Percentiles rank a stretch among this genome's conserved stretches.
These are phyloP conservation scores for Pseudevernia furfuracea DNA, from an alignment of 495 filamentous ascomycete genomes.

Conservation along the genomic window DNA sequence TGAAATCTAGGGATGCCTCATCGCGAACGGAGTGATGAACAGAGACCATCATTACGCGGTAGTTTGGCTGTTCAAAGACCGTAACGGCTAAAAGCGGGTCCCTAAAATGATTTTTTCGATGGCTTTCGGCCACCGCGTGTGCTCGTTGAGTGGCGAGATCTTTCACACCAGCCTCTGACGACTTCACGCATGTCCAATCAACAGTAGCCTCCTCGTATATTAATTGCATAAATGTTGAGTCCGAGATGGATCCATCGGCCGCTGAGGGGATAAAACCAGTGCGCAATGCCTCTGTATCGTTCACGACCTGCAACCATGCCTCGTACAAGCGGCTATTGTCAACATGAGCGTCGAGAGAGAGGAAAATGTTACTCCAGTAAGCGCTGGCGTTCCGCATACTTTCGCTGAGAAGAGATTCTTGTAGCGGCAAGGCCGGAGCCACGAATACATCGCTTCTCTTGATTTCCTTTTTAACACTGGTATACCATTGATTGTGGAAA, in stretches of 20 bases:
- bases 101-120: conserved; percentile 27
- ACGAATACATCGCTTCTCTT: conserved; percentile 20
- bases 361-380: conserved; percentile 36
- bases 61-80: conserved; percentile 25
- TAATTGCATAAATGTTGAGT: conserved; percentile 29
- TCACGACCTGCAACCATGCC: conserved; percentile 54
- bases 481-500: conserved; percentile 28
- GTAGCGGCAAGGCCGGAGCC: conserved; percentile 29
- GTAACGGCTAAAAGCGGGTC: conserved; percentile 33
- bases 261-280: conserved; percentile 51
- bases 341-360: conserved; percentile 37
- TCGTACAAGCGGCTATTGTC: conserved; percentile 46
- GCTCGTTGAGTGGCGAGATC: conserved; percentile 20
- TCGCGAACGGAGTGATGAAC: conserved; percentile 35
- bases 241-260: not conserved
- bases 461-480: conserved; percentile 17
- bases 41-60: conserved; percentile 29
- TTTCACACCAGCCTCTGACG: conserved; percentile 16
- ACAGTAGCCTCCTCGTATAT: conserved; percentile 27
- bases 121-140: conserved; percentile 25
- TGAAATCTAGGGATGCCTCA: conserved; percentile 29
- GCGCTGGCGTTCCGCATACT: conserved; percentile 30
- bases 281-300: conserved; percentile 55
- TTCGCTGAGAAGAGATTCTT: conserved; percentile 35
- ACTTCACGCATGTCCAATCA: conserved; percentile 28